Base-by-base conservation (phyloP, 2,329 filamentous ascomycete species). In the Cryphonectria radicalis region DNA sequence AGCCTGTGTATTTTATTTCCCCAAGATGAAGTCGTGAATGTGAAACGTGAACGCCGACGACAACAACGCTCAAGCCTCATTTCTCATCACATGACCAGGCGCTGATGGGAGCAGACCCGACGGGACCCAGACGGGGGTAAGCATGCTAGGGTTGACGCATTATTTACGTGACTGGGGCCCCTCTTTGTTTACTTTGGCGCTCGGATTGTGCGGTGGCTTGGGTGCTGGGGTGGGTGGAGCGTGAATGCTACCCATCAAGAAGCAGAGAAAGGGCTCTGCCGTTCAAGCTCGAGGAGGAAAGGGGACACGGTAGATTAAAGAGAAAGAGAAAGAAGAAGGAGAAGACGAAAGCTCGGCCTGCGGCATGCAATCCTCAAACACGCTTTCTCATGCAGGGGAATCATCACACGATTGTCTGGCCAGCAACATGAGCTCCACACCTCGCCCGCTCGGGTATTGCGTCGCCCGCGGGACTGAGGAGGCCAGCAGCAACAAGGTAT, bases 161-260 rank as follows among this genome's bases (percentile, higher is more conserved):
- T 73, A 69, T 73, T 73, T 73, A 73, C 71, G 69, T 73, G 71
- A 71, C 53, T 62, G 19, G 40, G 43, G 50, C 59, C 70, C 68
- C 68, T 72, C 68, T 62, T 73, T 71, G 71, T 73, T 73, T 73
- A 73, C 71, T 63, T 71, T 71, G 62, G 32, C n/a, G 62, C n/a
- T 40, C 25, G 10, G n/a, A 17, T 43, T 43, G 37, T 43, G 42
- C n/a, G n/a, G 40, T 63, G 32, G 32, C 59, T 32, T 13, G 37
- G 37, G 43, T 55, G 17, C 5, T 3, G 5, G 46, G 46, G 46
- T n/a, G 46, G 46, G 19, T 22, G 19, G 17, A 8, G 7, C 8
- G 46, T 50, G 37, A 60, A 70, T 70, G 67, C 67, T 11, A 4
- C 42, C 68, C n/a, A 65, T 28, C 46, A 59, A 8, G n/a, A 40